These are phyloP conservation scores for Hypoxylon rickii DNA, from an alignment of 495 filamentous ascomycete genomes.

Conservation along the genomic window DNA sequence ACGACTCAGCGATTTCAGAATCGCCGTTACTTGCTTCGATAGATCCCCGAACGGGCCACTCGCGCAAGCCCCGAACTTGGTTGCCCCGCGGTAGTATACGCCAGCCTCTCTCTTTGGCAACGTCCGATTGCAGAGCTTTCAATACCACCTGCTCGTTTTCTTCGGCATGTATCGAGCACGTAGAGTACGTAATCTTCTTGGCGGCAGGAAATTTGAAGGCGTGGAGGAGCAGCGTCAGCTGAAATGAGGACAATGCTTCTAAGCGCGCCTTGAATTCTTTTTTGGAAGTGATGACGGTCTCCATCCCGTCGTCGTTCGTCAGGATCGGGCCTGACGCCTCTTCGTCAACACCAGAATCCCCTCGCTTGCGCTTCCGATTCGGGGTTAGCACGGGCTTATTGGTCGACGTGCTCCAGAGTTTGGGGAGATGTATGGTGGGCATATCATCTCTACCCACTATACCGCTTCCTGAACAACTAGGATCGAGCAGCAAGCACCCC, in stretches of 20 bases:
- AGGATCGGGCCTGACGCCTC: conserved; percentile 41
- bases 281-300: conserved; percentile 48
- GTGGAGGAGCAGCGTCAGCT: conserved; percentile 76
- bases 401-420: conserved; percentile 45
- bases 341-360: conserved; percentile 33
- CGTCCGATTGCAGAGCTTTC: conserved; percentile 64
- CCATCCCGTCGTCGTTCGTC: conserved; percentile 55
- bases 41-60: conserved; percentile 74
- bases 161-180: conserved; percentile 81
- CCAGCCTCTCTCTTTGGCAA: conserved; percentile 76
- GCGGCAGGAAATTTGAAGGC: conserved; percentile 84
- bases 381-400: conserved; percentile 27
- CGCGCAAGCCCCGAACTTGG: conserved; percentile 70
- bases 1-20: conserved; percentile 63
- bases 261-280: conserved; percentile 61
- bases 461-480: conserved; percentile 91
- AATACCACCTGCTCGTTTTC: conserved; percentile 90
- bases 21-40: conserved; percentile 45
- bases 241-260: conserved; percentile 72
- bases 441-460: conserved; percentile 86
- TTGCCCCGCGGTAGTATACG: conserved; percentile 67
- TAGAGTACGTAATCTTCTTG: conserved; percentile 81
- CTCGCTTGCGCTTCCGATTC: conserved; percentile 46
- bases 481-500: conserved; percentile 80
- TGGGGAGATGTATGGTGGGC: conserved; percentile 60